phyloP scores from a whole-genome alignment of 495 filamentous ascomycete genomes.

The Aspergillus mulundensis region DNA sequence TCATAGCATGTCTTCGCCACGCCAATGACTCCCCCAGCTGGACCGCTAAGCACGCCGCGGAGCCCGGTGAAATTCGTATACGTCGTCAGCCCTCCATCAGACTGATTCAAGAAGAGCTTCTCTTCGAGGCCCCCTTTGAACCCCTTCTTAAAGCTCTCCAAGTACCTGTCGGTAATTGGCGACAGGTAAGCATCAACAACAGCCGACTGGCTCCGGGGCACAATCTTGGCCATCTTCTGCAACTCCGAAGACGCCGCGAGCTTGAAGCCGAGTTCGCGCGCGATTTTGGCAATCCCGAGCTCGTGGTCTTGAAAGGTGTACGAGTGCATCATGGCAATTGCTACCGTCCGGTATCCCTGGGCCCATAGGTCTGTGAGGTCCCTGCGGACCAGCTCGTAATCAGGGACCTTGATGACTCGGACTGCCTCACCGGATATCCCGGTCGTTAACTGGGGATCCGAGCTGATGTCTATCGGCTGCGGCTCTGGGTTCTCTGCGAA shows the following conservation, averaged over 20 bases:
- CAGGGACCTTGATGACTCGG: conserved; percentile 28
- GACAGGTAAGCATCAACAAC: conserved; percentile 90
- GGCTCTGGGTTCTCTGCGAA: conserved; percentile 17
- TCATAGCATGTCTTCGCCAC: conserved; percentile 86
- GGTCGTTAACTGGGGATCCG: conserved; percentile 14
- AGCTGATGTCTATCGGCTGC: conserved; percentile 45
- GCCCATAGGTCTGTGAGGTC: conserved; percentile 28
- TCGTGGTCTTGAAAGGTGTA: conserved; percentile 46
- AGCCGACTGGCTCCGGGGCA: conserved; percentile 75
- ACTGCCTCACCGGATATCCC: conserved; percentile 39
- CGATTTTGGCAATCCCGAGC: conserved; percentile 33
- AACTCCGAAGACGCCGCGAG: conserved; percentile 41
- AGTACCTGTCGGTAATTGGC: conserved; percentile 83
- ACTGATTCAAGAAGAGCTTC: conserved; percentile 37
- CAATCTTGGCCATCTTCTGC: conserved; percentile 64
- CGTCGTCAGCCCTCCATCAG: conserved; percentile 42
- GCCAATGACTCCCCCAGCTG: conserved; percentile 64
- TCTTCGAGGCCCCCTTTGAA: conserved; percentile 36
- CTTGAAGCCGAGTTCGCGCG: conserved; percentile 33
- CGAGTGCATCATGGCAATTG: conserved; percentile 41
- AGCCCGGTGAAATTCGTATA: conserved; percentile 45
- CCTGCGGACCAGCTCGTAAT: conserved; percentile 17
- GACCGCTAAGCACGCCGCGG: conserved; percentile 47
- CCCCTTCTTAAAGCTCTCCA: conserved; percentile 63
- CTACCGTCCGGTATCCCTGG: conserved; percentile 34